Evolutionary conservation across 75 land plant genomes (phyloP).

Genomic region (Cupressus sempervirens): DNA sequence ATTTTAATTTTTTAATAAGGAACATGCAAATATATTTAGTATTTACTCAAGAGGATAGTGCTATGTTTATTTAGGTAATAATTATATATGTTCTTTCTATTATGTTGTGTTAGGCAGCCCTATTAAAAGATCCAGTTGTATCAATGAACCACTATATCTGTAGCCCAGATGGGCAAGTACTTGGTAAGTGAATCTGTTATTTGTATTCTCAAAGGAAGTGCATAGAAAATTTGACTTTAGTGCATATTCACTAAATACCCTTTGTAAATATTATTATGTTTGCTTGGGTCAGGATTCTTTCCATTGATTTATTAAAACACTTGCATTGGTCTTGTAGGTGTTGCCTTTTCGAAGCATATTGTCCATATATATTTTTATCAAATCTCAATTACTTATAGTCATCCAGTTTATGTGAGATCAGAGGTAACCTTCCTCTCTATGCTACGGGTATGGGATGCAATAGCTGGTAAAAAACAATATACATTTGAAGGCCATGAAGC

Average conservation of each 20-base stretch:
- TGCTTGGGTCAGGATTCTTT: background rate
- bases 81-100: background rate
- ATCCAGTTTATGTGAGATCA: background rate
- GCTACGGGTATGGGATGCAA: constrained; percentile 79
- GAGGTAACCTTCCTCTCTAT: background rate
- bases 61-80: background rate
- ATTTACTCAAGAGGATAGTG: background rate
- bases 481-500: constrained; percentile 89
- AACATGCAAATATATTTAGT: background rate
- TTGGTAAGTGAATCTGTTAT: constrained; percentile 36
- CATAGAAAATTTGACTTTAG: background rate
- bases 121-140: constrained; percentile 59
- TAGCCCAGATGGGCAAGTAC: constrained; percentile 73
- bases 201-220: background rate
- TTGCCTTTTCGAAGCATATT: constrained; percentile 87
- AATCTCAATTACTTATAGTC: background rate
- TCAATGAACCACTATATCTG: constrained; percentile 72
- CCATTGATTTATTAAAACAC: background rate
- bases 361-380: constrained; percentile 70
- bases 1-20: background rate
- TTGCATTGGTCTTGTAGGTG: constrained; percentile 41
- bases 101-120: constrained; percentile 36
- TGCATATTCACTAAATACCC: background rate
- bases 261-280: background rate
- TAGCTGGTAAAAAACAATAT: constrained; percentile 49